Percentiles rank a stretch among this genome's conserved stretches.
phyloP scores from a whole-genome alignment of 257 asterid genomes.

The Penstemon davidsonii region DNA sequence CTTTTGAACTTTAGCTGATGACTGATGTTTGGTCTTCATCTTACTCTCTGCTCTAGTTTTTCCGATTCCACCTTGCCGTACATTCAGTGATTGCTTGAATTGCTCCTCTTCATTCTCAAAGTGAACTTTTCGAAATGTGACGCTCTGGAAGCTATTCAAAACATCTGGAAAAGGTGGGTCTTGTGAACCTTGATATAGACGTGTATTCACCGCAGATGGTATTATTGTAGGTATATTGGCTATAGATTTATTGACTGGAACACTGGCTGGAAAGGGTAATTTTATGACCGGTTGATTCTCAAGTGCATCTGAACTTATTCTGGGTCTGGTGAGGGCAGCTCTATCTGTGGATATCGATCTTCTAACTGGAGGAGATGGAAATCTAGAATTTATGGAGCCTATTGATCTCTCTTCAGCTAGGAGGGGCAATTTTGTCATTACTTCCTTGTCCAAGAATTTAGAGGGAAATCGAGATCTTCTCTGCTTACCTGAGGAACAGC shows the following conservation, averaged over 20 bases:
- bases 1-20: conserved; percentile 50
- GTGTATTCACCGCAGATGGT: conserved; percentile 36
- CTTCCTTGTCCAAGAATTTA: conserved; percentile 75
- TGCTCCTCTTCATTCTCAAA: conserved; percentile 70
- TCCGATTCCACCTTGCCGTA: conserved; percentile 69
- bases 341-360: conserved; percentile 88
- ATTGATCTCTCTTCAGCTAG: conserved; percentile 50
- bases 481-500: conserved; percentile 77
- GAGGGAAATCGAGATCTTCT: conserved; percentile 66
- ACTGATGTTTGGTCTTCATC: conserved; percentile 51
- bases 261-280: conserved; percentile 68
- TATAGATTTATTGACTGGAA: conserved; percentile 50
- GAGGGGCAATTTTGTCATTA: conserved; percentile 47
- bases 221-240: conserved; percentile 40
- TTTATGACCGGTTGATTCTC: conserved; percentile 58
- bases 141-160: conserved; percentile 53
- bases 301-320: conserved; percentile 48
- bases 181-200: conserved; percentile 37
- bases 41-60: conserved; percentile 60
- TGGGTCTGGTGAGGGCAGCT: conserved; percentile 47
- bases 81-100: conserved; percentile 59
- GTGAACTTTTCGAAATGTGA: conserved; percentile 44
- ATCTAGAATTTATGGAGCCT: conserved; percentile 46
- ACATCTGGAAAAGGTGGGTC: conserved; percentile 55
- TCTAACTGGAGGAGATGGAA: conserved; percentile 81